Evolutionary conservation across 129 eudicot species (phyloP).

Genomic region (Flaveria sonorensis): DNA sequence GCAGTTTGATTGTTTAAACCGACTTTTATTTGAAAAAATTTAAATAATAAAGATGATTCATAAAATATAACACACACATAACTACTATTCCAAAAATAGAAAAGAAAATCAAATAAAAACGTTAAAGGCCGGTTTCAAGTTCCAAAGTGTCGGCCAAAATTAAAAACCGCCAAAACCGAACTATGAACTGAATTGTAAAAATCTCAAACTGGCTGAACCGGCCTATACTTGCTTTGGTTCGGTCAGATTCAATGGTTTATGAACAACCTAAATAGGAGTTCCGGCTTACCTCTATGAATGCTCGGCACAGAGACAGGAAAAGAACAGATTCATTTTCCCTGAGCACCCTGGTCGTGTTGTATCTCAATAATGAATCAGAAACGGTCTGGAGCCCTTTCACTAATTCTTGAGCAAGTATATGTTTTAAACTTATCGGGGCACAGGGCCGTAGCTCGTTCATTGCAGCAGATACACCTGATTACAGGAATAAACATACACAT

Average conservation of each 20-base stretch:
- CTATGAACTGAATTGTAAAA: neutral
- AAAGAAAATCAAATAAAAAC: no score
- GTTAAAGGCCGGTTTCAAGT: no score
- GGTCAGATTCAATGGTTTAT: neutral
- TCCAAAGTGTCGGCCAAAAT: neutral
- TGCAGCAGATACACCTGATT: slow-evolving; percentile 89
- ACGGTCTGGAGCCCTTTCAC: slow-evolving; percentile 77
- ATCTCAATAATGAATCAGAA: slow-evolving; percentile 77
- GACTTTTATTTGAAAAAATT: no score
- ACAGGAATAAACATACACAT: neutral
- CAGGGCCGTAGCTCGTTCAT: slow-evolving; percentile 97
- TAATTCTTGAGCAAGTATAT: slow-evolving; percentile 86
- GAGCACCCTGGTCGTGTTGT: slow-evolving; percentile 81
- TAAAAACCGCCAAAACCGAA: neutral
- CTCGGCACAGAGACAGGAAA: slow-evolving; percentile 83
- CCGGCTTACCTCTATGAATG: slow-evolving; percentile 75
- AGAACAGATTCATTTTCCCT: slow-evolving; percentile 81
- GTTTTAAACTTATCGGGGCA: slow-evolving; percentile 85
- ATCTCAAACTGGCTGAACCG: no score
- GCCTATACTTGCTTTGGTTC: neutral
- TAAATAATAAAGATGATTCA: no score
- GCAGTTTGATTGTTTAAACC: no score
- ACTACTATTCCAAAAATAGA: no score
- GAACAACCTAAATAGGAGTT: neutral
- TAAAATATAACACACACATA: no score